Evolutionary conservation across 1,139 yeast species (phyloP).

Genomic region (Kazachstania sp.): DNA sequence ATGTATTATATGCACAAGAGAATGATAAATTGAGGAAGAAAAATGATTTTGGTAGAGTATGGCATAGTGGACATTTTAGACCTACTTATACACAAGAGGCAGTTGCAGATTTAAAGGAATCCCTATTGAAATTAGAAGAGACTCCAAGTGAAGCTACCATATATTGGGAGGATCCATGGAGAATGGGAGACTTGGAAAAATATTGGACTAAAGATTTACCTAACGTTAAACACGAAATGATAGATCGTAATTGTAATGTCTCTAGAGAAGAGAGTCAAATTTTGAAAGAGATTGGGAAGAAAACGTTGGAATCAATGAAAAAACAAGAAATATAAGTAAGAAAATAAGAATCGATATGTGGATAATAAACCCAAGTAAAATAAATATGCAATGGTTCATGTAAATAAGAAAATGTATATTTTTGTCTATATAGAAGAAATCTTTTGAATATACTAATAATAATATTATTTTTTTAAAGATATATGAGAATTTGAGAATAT

Average conservation of each 20-base stretch:
- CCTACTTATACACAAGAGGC: slow-evolving; percentile 91
- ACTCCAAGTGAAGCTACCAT: slow-evolving; percentile 33
- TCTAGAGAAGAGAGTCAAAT: slow-evolving; percentile 28
- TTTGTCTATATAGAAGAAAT: background rate
- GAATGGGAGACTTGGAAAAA: slow-evolving; percentile 53
- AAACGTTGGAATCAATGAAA: slow-evolving; percentile 1
- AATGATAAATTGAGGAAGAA: slow-evolving; percentile 65
- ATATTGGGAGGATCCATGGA: slow-evolving; percentile 80
- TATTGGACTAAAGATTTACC: slow-evolving; percentile 26
- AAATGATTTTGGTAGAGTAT: slow-evolving; percentile 68
- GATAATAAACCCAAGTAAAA: background rate
- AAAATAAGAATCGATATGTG: background rate
- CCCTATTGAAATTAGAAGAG: slow-evolving; percentile 34
- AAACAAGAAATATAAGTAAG: background rate
- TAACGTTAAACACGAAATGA: slow-evolving; percentile 18
- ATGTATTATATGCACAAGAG: slow-evolving; percentile 47
- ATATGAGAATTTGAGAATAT: background rate
- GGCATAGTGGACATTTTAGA: slow-evolving; percentile 81
- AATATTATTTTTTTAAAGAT: background rate
- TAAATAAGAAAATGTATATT: background rate
- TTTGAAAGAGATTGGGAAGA: slow-evolving; percentile 24
- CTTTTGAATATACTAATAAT: no score
- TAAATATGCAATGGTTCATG: background rate
- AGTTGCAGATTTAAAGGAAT: slow-evolving; percentile 74
- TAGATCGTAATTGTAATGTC: slow-evolving; percentile 22